phyloP scores from a whole-genome alignment of 495 filamentous ascomycete genomes.

The Hypoxylon trugodes region DNA sequence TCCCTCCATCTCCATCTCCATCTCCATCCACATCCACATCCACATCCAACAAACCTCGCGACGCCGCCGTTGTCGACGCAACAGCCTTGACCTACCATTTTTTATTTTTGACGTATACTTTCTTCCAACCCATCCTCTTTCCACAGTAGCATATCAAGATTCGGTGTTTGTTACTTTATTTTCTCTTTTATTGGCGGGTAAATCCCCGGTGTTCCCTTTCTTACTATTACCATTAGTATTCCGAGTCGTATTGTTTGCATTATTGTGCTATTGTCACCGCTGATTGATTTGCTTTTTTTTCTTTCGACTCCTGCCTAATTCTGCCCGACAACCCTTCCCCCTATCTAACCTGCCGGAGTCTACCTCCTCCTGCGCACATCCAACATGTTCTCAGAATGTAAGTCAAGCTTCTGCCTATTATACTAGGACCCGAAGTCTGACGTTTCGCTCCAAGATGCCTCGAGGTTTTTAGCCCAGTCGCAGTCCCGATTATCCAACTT shows the following conservation, averaged over 20 bases:
- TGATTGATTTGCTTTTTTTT: conserved; percentile 26
- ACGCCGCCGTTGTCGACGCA: conserved; percentile 16
- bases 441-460: conserved; percentile 75
- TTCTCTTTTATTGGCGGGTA: conserved; percentile 27
- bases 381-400: conserved; percentile 97
- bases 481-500: conserved; percentile 81
- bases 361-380: conserved; percentile 41
- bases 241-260: conserved; percentile 36
- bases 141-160: conserved; percentile 4
- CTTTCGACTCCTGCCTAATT: conserved; percentile 16
- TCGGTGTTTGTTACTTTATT: background rate
- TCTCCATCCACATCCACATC: conserved; percentile 7
- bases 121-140: conserved; percentile 16
- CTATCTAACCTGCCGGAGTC: conserved; percentile 39
- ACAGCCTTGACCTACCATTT: conserved; percentile 11
- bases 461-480: conserved; percentile 95
- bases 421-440: conserved; percentile 22
- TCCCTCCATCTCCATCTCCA: conserved; percentile 32
- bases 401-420: conserved; percentile 48
- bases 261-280: conserved; percentile 36
- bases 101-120: conserved; percentile 21
- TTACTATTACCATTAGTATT: conserved; percentile 15
- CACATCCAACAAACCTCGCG: too few species aligned
- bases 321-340: conserved; percentile 11
- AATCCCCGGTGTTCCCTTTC: background rate